Base-by-base conservation (phyloP, 2,329 filamentous ascomycete species). In the Fusarium lyarnte region DNA sequence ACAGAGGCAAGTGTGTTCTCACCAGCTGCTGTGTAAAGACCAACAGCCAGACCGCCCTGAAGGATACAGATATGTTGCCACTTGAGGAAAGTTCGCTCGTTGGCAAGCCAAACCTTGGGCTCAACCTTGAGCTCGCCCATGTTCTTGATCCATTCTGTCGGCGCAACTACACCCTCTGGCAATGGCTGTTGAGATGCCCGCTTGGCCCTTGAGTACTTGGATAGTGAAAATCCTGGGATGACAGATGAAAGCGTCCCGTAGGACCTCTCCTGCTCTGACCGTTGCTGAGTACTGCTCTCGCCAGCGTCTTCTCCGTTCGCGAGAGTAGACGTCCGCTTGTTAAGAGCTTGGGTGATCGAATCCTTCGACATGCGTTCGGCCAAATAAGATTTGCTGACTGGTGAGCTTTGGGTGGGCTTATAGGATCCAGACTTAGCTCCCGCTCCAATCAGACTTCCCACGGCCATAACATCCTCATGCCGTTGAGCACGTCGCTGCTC, bases 91-190 rank as follows among this genome's bases (percentile, higher is more conserved):
- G 96, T 99, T 69, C 96, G 92, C 84, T 99, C 95, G 82, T 99
- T 99, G 60, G 96, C 96, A 63, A 99, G 91, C 95, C 96, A 99
- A 35, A 99, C 95, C 83, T 99, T 99, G 69, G 94, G 94, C 84
- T 99, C 96, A 63, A 99, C 94, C 79, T 94, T 93, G 73, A 98
- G 88, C 39, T 94, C 93, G 6, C 96, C 95, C 38, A 92, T 89
- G 82, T 99, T 97, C 85, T 99, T 99, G 86, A 99, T 93, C 91
- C 95, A 97, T 73, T 90, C 87, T 13, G 88, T 90, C 4, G 96
- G 96, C 79, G 97, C 91, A 27, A 89, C 89, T n/a, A 99, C 94
- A 36, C 96, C 96, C 31, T 94, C 93, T 1, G 96, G 96, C 6
- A 98, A 86, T 58, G 87, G 83, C 43, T 74, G 70, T 17, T 75